Evolutionary conservation across 495 filamentous ascomycete species (phyloP).

Genomic region (Pyrenula massariospora): DNA sequence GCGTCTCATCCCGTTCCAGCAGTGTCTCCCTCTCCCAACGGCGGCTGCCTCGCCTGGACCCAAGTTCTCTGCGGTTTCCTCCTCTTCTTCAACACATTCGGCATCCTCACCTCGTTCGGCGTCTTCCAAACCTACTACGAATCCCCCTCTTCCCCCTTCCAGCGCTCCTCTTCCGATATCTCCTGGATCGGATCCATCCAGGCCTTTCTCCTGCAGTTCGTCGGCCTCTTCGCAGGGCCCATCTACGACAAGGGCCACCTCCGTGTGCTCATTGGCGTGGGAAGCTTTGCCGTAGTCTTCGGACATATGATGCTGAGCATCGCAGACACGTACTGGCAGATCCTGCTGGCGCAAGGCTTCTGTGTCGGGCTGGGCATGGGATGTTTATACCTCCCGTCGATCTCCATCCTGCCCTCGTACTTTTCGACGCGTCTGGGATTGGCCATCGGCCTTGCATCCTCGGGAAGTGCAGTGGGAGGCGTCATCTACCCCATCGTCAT

Average conservation of each 20-base stretch:
- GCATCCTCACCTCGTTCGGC: constrained; percentile 33
- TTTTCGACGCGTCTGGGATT: constrained; percentile 45
- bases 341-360: constrained; percentile 25
- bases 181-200: constrained; percentile 26
- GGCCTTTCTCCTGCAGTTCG: constrained; percentile 17
- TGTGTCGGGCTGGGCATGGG: constrained; percentile 22
- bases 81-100: constrained; percentile 25
- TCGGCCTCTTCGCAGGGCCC: constrained; percentile 18
- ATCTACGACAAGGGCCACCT: constrained; percentile 22
- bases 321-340: constrained; percentile 15
- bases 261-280: constrained; percentile 9
- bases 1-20: background rate
- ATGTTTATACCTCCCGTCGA: constrained; percentile 24
- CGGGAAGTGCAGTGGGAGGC: constrained; percentile 58
- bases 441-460: constrained; percentile 62
- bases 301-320: constrained; percentile 21
- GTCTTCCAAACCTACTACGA: constrained; percentile 34
- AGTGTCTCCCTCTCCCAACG: constrained; percentile 13
- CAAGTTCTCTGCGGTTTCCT: constrained; percentile 16
- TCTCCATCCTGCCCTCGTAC: constrained; percentile 25
- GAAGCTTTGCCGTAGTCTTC: constrained; percentile 16
- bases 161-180: constrained; percentile 16
- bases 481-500: constrained; percentile 65
- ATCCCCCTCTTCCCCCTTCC: constrained; percentile 6
- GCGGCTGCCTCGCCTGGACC: constrained; percentile 16